Base-by-base conservation (phyloP, 257 asterid genomes). In the Voacanga thouarsii region DNA sequence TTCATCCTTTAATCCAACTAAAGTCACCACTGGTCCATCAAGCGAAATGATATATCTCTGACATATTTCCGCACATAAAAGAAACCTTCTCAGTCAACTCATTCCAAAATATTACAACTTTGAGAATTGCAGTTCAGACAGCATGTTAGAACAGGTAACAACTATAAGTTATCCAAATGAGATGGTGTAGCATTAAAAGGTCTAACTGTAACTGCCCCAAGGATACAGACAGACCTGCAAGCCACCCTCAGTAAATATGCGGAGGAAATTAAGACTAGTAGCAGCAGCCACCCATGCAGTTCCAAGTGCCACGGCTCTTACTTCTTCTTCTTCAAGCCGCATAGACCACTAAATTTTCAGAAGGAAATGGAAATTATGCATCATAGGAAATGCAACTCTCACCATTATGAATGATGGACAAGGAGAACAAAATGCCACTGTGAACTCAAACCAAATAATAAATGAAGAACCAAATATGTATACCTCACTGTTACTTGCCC, bases 401-500 rank as follows among this genome's bases (percentile, higher is more conserved):
- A 23, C 39, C 16, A 43, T 11, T 67, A 5, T 43, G 30, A 64
- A 59, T n/a, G 19, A 60, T 21, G 33, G 5, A 33, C 23, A 33
- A 28, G 18, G 47, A 51, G 18, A 51, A 79, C n/a, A 37, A 21
- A 3, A 49, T 53, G 44, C 2, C 37, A 43, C 18, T 23, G 19
- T 4, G 39, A 49, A 39, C 26, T 30, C 23, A 28, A 19, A 49
- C 37, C 63, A 45, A 24, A 43, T 21, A 24, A 53, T 19, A 51
- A 45, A 28, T 33, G 15, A 77, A 41, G 18, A 45, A 50, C 14
- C 28, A 45, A 19, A 33, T 21, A 43, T 11, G 24, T 39, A 78
- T 75, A 93, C 99, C 98, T 96, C 99, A 67, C 98, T 96, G 85
- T 93, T 92, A 85, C 86, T 92, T 76, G 96, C 97, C 97, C 97